These are phyloP conservation scores for Trichoderma atrobrunneum DNA, from an alignment of 2,329 filamentous ascomycete genomes.

Conservation along the genomic window DNA sequence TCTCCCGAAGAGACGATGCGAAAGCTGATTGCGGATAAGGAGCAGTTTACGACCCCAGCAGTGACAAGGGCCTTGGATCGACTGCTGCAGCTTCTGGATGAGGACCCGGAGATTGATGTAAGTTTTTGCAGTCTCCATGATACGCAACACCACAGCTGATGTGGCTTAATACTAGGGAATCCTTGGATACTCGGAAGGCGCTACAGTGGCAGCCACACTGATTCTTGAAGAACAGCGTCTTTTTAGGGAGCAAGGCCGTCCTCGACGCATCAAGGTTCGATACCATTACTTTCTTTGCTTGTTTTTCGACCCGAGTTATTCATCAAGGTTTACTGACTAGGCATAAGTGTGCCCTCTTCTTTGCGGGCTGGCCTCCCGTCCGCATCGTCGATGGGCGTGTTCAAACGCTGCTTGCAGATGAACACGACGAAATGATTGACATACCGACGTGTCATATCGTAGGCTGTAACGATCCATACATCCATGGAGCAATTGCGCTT, in stretches of 20 bases:
- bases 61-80: slow-evolving; percentile 23
- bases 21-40: slow-evolving; percentile 40
- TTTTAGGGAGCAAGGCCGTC: slow-evolving; percentile 30
- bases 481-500: slow-evolving; percentile 58
- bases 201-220: slow-evolving; percentile 52
- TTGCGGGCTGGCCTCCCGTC: slow-evolving; percentile 53
- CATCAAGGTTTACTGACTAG: not conserved
- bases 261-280: slow-evolving; percentile 38
- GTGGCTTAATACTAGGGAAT: slow-evolving; percentile 39
- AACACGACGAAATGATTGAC: slow-evolving; percentile 48
- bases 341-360: slow-evolving; percentile 47
- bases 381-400: slow-evolving; percentile 38
- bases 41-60: slow-evolving; percentile 21
- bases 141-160: not conserved
- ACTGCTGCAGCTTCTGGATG: slow-evolving; percentile 45
- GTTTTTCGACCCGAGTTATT: not conserved
- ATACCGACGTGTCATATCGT: slow-evolving; percentile 54
- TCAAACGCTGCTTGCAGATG: slow-evolving; percentile 48
- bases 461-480: slow-evolving; percentile 57
- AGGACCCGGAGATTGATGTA: slow-evolving; percentile 35
- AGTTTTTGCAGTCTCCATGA: not conserved
- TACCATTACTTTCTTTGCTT: slow-evolving; percentile 14
- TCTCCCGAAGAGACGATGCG: slow-evolving; percentile 56
- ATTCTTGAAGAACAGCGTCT: slow-evolving; percentile 50
- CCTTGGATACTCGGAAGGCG: slow-evolving; percentile 60